Evolutionary conservation across 768 basidiomycete genomes (phyloP), one percentile per base, ranked within the genome.

Genomic region (Lactarius sp.): DNA sequence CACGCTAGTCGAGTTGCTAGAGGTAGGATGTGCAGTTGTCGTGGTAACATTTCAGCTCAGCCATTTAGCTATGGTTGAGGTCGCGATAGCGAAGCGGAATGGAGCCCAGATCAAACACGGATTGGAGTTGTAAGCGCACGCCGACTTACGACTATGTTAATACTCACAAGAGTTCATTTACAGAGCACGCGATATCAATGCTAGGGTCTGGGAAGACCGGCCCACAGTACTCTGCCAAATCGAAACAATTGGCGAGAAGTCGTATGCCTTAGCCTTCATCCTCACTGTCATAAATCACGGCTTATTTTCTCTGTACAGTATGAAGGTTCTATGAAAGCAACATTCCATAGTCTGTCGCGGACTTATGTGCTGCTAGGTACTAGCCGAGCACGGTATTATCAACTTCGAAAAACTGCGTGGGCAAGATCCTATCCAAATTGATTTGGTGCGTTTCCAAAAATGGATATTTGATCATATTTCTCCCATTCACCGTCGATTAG

Each of bases 201-300:
- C 91, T 4, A 93, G 88, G 69, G 87, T 92, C 49, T 98, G 96
- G 96, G 95, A 98, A 69, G 88, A 94, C 69, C 78, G 90, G 20
- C 85, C 93, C 5, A 77, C 86, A 14, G 88, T 96, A 7, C 81
- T 98, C 59, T 82, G 89, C 14, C 96, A 98, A 72, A 81, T 98
- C 55, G 86, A 90, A 39, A 84, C 86, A n/a, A 86, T 98, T 47
- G 96, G 95, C 37, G 92, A 94, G 71, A 93, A 92, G 82, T 92
- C 90, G 91, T 92, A 61, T 72, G 88, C 74, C 14, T 22, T 56
- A n/a, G 5, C 7, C n/a, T 16, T 54, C 16, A 2, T n/a, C 34
- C n/a, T 42, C 31, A 18, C 22, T 50, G 1, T 31, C 33, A 20
- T 6, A 10, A 33, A 13, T 33, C 20, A 36, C 27, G 10, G 5